Evolutionary conservation across 2,329 filamentous ascomycete genomes (phyloP), one percentile per base, ranked within the genome.

Genomic region (Trichoderma breve): DNA sequence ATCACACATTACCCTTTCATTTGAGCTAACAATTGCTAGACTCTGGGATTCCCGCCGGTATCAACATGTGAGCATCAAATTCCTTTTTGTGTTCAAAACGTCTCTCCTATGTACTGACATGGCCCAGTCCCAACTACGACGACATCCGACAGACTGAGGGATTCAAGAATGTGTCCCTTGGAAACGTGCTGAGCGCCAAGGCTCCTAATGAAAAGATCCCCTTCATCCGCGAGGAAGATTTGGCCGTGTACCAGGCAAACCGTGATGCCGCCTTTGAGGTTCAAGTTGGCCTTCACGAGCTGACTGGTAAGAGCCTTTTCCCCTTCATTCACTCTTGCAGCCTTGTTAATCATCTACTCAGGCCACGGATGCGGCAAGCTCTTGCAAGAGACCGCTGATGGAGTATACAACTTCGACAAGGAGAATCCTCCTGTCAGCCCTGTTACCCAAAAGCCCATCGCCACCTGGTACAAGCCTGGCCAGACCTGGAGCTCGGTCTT

Each of bases 401-500:
- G 94, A 12, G 85, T 88, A 57, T 98, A 89, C 86, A 98, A 98
- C 84, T 98, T 98, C 78, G 93, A 98, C 79, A 85, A 90, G 72
- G 84, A 90, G 73, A 93, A 93, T 79, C 94, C 93, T 8, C 95
- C 95, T 0, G 83, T 93, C 66, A 97, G 90, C 77, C 95, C 95
- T 0, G 82, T 98, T 53, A 93, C 90, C 6, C 86, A 89, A 73
- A 91, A 95, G 81, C 92, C 80, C 1, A 86, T 98, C 62, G 89
- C 88, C 2, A 93, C 92, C 1, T 98, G 92, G 91, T 98, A 98
- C 85, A 97, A 96, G 82, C 94, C 94, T 3, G 94, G 94, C 3
- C 93, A 98, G 82, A 98, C 95, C 0, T 98, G 95, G 95, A 93
- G 93, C 71, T 94, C 91, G 6, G 93, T 97, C 0, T 98, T 98